Evolutionary conservation across 768 basidiomycete species (phyloP).

Genomic region (Cubamyces lactineus): DNA sequence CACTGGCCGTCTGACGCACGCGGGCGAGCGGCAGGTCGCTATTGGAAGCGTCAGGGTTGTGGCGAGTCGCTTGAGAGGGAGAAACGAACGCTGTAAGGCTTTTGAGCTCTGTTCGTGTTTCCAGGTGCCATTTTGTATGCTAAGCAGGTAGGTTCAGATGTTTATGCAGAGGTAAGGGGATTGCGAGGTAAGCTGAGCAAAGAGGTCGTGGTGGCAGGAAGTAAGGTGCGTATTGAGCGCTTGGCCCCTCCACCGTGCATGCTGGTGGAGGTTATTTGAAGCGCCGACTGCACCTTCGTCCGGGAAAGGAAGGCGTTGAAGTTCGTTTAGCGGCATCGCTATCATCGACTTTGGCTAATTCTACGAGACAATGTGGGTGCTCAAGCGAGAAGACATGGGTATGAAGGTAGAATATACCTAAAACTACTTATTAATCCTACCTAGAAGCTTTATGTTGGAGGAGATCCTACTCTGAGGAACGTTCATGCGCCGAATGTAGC

Average conservation of each 20-base stretch:
- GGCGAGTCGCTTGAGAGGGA: neutral
- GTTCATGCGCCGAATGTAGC: too few species aligned
- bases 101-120: slow-evolving; percentile 26
- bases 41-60: slow-evolving; percentile 7
- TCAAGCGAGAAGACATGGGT: too few species aligned
- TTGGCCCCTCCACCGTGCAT: neutral
- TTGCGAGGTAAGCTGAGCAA: neutral
- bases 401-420: too few species aligned
- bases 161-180: neutral
- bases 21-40: slow-evolving; percentile 59
- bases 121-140: slow-evolving; percentile 12
- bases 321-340: neutral
- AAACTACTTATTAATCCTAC: too few species aligned
- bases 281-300: slow-evolving; percentile 8
- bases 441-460: too few species aligned
- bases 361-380: too few species aligned
- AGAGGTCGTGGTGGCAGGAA: slow-evolving; percentile 10
- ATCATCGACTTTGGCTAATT: neutral
- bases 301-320: slow-evolving; percentile 14
- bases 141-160: neutral
- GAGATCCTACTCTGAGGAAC: too few species aligned
- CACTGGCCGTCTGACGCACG: slow-evolving; percentile 64
- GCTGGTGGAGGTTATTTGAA: slow-evolving; percentile 2
- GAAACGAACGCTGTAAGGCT: slow-evolving; percentile 31
- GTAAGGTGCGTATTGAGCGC: neutral